phyloP scores from a whole-genome alignment of 192 early-diverging fungal genomes.

The Coemansia sp. region DNA sequence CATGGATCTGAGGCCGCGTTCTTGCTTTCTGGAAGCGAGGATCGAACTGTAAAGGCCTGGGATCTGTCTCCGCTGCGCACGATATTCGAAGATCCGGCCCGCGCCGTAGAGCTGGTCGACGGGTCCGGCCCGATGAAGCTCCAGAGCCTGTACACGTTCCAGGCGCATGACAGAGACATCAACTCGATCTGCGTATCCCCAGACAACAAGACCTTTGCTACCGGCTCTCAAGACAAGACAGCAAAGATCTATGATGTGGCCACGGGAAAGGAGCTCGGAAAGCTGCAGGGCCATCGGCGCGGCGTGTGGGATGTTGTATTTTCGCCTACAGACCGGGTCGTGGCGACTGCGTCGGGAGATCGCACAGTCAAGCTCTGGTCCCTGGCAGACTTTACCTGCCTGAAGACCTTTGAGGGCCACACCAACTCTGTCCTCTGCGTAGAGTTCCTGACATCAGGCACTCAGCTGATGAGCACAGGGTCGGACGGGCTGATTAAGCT shows the following conservation, averaged over 20 bases:
- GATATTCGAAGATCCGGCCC: constrained; percentile 14
- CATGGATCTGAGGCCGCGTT: constrained; percentile 55
- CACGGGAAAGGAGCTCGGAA: constrained; percentile 72
- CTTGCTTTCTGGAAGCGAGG: constrained; percentile 82
- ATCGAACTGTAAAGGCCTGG: constrained; percentile 95
- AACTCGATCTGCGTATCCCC: constrained; percentile 87
- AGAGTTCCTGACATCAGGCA: constrained; percentile 77
- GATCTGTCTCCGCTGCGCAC: constrained; percentile 57
- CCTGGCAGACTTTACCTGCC: constrained; percentile 77
- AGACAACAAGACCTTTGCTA: constrained; percentile 87
- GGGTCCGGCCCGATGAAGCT: constrained; percentile 24
- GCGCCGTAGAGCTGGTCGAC: background rate
- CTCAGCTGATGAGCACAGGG: constrained; percentile 81
- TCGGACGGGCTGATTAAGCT: constrained; percentile 94
- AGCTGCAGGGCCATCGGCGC: constrained; percentile 84
- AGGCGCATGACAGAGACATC: constrained; percentile 96
- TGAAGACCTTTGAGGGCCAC: constrained; percentile 96
- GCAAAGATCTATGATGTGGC: constrained; percentile 87
- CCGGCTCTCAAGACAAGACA: constrained; percentile 91
- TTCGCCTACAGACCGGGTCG: constrained; percentile 91
- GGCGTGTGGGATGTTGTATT: constrained; percentile 94
- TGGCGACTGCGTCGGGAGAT: constrained; percentile 89
- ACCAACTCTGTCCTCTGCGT: constrained; percentile 90
- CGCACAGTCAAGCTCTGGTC: constrained; percentile 95
- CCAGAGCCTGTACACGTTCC: constrained; percentile 73